Base-by-base conservation (phyloP, 345 rosid species). In the Eutrema japonicum region DNA sequence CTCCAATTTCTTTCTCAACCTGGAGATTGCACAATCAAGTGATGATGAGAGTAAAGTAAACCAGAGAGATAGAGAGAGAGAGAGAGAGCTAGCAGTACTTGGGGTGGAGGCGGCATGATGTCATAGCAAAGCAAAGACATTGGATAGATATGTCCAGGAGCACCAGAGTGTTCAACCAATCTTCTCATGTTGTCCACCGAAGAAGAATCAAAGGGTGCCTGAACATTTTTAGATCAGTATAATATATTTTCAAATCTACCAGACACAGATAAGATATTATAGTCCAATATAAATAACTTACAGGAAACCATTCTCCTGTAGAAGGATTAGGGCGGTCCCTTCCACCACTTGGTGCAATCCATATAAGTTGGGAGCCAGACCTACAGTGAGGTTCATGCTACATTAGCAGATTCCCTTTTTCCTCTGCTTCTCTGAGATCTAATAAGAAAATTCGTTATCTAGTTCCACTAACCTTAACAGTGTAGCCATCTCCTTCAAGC, bases 271-370 rank as follows among this genome's bases (percentile, higher is more conserved):
- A 35, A 54, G 56, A 41, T 65, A 27, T 66, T 43, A 43, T 40
- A 65, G 33, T 59, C 50, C 62, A 66, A 36, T 13, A 9, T 13
- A 9, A 68, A 12, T 69, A 65, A 84, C 96, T 84, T 81, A 95
- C 97, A 32, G 97, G 97, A 82, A 56, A 66, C 92, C 96, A 91
- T 77, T 89, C 96, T 78, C 80, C 86, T 16, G 97, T 87, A 42
- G 62, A 70, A 71, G 90, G 85, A 87, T 95, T 84, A 13, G 97
- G 99, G 13, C 97, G 97, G 79, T 95, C 99, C 71, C 97, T 88
- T 64, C 99, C 99, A 71, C 99, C 99, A 59, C 97, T 95, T 64
- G 99, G 97, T 43, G 99, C 91, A 74, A 95, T 91, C 99, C 99
- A 95, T 55, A 95, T 78, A 66, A 91, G 53, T 64, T 84, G 86